These are phyloP conservation scores for Schizopora paradoxa DNA, from an alignment of 1,284 basidiomycete species.

Conservation along the genomic window DNA sequence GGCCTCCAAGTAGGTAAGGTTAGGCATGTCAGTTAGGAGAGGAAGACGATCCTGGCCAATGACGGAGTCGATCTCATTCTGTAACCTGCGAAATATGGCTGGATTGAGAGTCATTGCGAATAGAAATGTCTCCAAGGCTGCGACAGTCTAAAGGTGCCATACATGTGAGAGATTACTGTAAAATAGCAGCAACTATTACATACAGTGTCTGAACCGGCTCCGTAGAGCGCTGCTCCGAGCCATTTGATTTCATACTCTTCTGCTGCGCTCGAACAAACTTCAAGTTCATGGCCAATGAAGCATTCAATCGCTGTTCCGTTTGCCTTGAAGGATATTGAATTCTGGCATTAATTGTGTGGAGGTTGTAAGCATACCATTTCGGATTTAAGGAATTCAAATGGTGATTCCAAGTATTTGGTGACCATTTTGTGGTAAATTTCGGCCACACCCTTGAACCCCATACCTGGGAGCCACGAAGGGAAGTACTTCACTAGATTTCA, in stretches of 20 bases:
- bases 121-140: not conserved
- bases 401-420: constrained; percentile 21
- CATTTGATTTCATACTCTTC: constrained; percentile 32
- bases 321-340: not conserved
- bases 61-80: not conserved
- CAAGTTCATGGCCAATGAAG: not conserved
- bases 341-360: not conserved
- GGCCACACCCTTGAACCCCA: constrained; percentile 32
- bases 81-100: not conserved
- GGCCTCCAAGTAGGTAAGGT: constrained; percentile 33
- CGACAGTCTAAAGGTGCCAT: not conserved
- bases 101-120: not conserved
- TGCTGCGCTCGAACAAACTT: not conserved
- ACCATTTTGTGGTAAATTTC: constrained; percentile 13
- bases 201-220: constrained; percentile 45
- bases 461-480: constrained; percentile 39
- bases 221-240: constrained; percentile 32
- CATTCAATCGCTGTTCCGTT: not conserved
- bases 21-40: constrained; percentile 25
- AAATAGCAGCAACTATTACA: constrained; percentile 19
- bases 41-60: constrained; percentile 23
- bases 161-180: not conserved
- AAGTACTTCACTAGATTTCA: constrained; percentile 32
- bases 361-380: not conserved
- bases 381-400: not conserved